Evolutionary conservation across 2,329 filamentous ascomycete species (phyloP).

Genomic region (Ceratocystis lukuohia): DNA sequence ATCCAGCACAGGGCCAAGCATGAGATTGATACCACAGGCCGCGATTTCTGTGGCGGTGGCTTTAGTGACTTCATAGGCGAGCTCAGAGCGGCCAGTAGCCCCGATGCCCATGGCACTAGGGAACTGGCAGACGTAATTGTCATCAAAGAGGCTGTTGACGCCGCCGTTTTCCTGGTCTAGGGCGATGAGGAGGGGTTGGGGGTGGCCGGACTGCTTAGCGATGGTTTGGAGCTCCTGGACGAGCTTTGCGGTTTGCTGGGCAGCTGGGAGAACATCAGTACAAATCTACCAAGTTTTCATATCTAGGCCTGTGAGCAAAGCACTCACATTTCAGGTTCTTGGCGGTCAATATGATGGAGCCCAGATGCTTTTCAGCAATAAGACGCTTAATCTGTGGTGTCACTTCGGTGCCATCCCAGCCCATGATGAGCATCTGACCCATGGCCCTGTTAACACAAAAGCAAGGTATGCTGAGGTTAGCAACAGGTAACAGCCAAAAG

Average conservation of each 20-base stretch:
- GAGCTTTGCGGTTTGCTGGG: conserved; percentile 74
- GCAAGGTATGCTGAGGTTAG: conserved; percentile 24
- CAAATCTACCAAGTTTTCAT: conserved; percentile 3
- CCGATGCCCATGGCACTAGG: conserved; percentile 94
- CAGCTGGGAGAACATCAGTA: conserved; percentile 43
- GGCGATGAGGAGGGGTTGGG: conserved; percentile 76
- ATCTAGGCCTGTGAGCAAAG: conserved; percentile 13
- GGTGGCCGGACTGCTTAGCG: conserved; percentile 79
- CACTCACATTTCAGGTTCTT: conserved; percentile 70
- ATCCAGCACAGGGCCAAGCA: conserved; percentile 85
- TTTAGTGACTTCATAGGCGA: conserved; percentile 82
- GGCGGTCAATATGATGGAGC: conserved; percentile 70
- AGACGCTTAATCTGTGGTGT: conserved; percentile 69
- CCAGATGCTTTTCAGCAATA: conserved; percentile 75
- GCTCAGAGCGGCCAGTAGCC: conserved; percentile 71
- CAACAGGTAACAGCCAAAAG: conserved; percentile 24
- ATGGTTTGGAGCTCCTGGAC: conserved; percentile 88
- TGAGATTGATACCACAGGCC: conserved; percentile 89
- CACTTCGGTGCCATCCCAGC: conserved; percentile 72
- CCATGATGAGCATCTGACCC: conserved; percentile 69
- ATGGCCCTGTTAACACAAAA: conserved; percentile 40
- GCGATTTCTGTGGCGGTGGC: conserved; percentile 86
- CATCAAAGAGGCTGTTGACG: conserved; percentile 91
- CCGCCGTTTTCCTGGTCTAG: conserved; percentile 97
- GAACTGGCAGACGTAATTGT: conserved; percentile 90